Percentiles rank a stretch among this genome's conserved stretches.
phyloP scores from a whole-genome alignment of 805 yeast genomes.

The Wickerhamiella hasegawae region DNA sequence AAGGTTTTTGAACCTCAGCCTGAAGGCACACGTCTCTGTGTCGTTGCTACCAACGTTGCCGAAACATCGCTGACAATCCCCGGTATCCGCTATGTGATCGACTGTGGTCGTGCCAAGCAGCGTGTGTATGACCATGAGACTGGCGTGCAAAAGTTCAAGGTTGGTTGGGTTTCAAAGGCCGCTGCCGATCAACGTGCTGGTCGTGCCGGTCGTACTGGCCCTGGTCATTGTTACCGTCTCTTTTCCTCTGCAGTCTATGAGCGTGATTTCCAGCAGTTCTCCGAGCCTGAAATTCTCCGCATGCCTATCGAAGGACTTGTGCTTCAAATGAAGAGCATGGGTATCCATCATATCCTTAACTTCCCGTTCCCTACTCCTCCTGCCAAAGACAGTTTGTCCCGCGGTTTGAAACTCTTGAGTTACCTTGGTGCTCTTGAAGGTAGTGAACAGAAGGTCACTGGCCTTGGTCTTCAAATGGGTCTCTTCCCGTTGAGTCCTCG shows the following conservation, averaged over 20 bases:
- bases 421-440: conserved; percentile 64
- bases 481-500: conserved; percentile 87
- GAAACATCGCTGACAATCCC: conserved; percentile 96
- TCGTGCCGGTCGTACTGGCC: conserved; percentile 97
- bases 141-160: conserved; percentile 83
- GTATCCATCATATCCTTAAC: conserved; percentile 73
- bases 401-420: conserved; percentile 52
- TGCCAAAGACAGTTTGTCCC: conserved; percentile 37
- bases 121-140: conserved; percentile 65
- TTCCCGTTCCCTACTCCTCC: conserved; percentile 98
- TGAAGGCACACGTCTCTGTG: conserved; percentile 67
- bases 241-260: conserved; percentile 91
- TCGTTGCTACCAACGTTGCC: conserved; percentile 94
- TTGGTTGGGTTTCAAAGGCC: conserved; percentile 89
- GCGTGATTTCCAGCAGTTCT: conserved; percentile 64
- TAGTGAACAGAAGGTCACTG: conserved; percentile 42
- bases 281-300: conserved; percentile 77
- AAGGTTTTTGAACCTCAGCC: conserved; percentile 82
- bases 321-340: conserved; percentile 91
- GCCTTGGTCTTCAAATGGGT: conserved; percentile 73
- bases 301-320: conserved; percentile 98
- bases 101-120: conserved; percentile 87
- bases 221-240: conserved; percentile 90
- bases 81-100: conserved; percentile 85
- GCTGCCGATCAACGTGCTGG: conserved; percentile 92